Evolutionary conservation across 2,329 filamentous ascomycete species (phyloP).

Genomic region (Zalaria sp.): DNA sequence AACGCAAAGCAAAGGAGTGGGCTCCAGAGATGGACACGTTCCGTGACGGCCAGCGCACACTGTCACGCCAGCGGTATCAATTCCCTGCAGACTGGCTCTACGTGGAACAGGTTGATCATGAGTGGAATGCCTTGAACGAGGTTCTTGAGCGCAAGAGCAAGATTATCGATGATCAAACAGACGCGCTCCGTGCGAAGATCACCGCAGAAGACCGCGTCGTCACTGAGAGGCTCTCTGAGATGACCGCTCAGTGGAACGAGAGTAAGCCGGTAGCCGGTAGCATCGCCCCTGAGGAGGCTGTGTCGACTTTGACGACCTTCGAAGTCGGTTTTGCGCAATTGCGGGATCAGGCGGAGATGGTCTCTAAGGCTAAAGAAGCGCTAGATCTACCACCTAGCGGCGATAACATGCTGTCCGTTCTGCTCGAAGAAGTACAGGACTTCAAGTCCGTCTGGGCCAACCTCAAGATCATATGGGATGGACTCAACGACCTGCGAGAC

Average conservation of each 20-base stretch:
- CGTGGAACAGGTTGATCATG: slow-evolving; percentile 89
- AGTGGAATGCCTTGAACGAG: slow-evolving; percentile 89
- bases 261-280: slow-evolving; percentile 95
- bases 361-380: slow-evolving; percentile 91
- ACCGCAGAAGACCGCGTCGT: slow-evolving; percentile 85
- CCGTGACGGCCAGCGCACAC: slow-evolving; percentile 83
- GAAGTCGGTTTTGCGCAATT: slow-evolving; percentile 74
- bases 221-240: slow-evolving; percentile 72
- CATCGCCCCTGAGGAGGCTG: slow-evolving; percentile 79
- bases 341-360: slow-evolving; percentile 80
- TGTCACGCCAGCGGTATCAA: slow-evolving; percentile 84
- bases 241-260: slow-evolving; percentile 79
- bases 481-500: slow-evolving; percentile 83
- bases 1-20: slow-evolving; percentile 86
- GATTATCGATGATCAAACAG: slow-evolving; percentile 91
- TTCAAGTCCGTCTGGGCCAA: slow-evolving; percentile 98
- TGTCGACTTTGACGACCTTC: slow-evolving; percentile 66
- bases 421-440: slow-evolving; percentile 92
- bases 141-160: slow-evolving; percentile 84
- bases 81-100: slow-evolving; percentile 90
- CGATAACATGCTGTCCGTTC: slow-evolving; percentile 68
- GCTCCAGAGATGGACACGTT: slow-evolving; percentile 93
- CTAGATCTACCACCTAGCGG: slow-evolving; percentile 71
- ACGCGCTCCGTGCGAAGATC: slow-evolving; percentile 90
- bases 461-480: slow-evolving; percentile 91